A percentile compares a stretch with the other conserved stretches of the same genome.
These are phyloP conservation scores for Stemphylium beticola DNA, from an alignment of 2,329 filamentous ascomycete genomes.

Conservation along the genomic window DNA sequence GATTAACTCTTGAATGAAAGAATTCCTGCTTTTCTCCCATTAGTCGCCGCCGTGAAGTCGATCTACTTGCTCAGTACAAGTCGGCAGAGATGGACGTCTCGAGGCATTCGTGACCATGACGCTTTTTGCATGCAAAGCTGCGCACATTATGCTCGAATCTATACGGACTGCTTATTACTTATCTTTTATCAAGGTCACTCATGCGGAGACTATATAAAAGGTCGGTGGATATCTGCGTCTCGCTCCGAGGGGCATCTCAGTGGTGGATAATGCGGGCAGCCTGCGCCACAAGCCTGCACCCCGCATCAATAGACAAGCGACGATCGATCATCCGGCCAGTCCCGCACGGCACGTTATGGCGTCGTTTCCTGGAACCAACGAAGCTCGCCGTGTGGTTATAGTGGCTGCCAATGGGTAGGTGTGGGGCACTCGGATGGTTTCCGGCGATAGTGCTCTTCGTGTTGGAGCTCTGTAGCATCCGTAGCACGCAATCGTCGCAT, in stretches of 20 bases:
- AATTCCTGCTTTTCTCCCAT: not conserved
- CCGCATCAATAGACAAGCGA: constrained; percentile 26
- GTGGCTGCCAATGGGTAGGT: constrained; percentile 14
- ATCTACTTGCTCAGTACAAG: not conserved
- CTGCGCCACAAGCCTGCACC: constrained; percentile 23
- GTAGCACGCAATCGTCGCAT: constrained; percentile 2
- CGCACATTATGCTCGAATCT: not conserved
- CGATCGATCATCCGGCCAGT: constrained; percentile 35
- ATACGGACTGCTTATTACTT: not conserved
- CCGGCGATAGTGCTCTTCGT: constrained; percentile 25
- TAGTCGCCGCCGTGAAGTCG: not conserved
- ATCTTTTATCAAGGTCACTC: not conserved
- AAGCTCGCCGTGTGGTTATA: constrained; percentile 3
- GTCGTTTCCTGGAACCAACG: constrained; percentile 19
- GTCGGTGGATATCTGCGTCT: not conserved
- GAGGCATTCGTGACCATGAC: not conserved
- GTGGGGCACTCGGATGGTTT: constrained; percentile 19
- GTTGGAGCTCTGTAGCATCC: constrained; percentile 9
- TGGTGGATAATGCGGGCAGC: not conserved
- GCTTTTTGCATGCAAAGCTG: not conserved
- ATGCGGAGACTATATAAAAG: not conserved
- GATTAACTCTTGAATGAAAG: not conserved
- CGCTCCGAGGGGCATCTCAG: constrained; percentile 1
- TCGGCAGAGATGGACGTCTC: not conserved
- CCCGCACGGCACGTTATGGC: constrained; percentile 22